phyloP scores from a whole-genome alignment of 371 early-diverging fungal species.

The Coemansia sp. region DNA sequence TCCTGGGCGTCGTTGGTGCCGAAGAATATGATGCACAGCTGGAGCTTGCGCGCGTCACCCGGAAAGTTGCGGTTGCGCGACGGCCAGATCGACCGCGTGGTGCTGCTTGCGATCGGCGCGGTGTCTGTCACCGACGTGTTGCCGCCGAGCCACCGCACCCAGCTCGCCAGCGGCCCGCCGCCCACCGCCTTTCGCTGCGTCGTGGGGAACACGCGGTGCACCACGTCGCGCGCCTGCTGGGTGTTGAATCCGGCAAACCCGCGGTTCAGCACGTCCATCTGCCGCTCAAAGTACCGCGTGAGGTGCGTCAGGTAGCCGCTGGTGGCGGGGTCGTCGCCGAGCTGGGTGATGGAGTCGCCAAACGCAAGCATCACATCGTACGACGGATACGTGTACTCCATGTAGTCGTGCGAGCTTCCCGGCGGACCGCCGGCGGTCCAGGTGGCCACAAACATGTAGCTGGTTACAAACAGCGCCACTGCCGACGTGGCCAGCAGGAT shows the following conservation, averaged over 20 bases:
- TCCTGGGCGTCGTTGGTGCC: constrained; percentile 82
- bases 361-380: constrained; percentile 54
- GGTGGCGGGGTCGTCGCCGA: constrained; percentile 68
- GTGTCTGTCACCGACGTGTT: background rate
- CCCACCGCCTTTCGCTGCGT: background rate
- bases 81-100: constrained; percentile 52
- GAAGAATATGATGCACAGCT: constrained; percentile 71
- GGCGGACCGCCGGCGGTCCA: background rate
- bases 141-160: background rate
- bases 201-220: constrained; percentile 6
- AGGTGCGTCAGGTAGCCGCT: constrained; percentile 60
- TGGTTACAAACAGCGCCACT: background rate
- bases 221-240: background rate
- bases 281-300: constrained; percentile 59
- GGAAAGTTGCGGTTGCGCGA: constrained; percentile 57
- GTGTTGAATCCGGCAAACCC: constrained; percentile 66
- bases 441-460: background rate
- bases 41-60: constrained; percentile 44
- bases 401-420: too few species aligned
- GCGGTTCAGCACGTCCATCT: constrained; percentile 73
- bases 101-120: background rate
- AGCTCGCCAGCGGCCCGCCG: background rate
- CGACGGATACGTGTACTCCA: constrained; percentile 9
- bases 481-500: background rate
- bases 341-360: constrained; percentile 78